A percentile compares a stretch with the other conserved stretches of the same genome.
Conservation (phyloP, 768 basidiomycete species). For the Fomitopsis pulvina region DNA sequence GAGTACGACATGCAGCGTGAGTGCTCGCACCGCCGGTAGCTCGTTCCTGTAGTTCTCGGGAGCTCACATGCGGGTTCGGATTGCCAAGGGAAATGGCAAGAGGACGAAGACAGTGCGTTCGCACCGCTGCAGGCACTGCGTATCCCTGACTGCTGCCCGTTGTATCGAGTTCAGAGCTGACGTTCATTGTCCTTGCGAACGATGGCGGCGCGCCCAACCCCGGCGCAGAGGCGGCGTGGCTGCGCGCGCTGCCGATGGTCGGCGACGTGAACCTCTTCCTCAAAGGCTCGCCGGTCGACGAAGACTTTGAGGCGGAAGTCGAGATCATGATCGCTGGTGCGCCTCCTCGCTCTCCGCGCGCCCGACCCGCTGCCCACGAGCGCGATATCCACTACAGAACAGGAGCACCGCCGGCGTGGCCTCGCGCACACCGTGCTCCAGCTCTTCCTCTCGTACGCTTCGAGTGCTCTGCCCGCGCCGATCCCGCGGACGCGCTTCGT, state of each 20-base stretch:
- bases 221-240: neutral
- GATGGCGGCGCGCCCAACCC: conserved; percentile 2
- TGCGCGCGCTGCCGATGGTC: conserved; percentile 56
- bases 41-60: neutral
- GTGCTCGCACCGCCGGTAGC: conserved; percentile 7
- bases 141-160: neutral
- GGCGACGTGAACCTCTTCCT: conserved; percentile 93
- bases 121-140: neutral
- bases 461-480: conserved; percentile 18
- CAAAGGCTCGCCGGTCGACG: conserved; percentile 37
- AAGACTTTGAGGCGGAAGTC: conserved; percentile 64
- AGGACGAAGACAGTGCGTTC: conserved; percentile 71
- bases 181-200: conserved; percentile 79
- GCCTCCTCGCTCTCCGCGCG: neutral
- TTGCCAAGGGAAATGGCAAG: conserved; percentile 75
- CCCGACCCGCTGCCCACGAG: neutral
- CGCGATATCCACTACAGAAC: conserved; percentile 51
- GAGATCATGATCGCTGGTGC: conserved; percentile 92
- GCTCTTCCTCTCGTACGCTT: conserved; percentile 58
- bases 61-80: neutral
- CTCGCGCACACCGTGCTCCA: conserved; percentile 55
- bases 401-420: conserved; percentile 61
- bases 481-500: conserved; percentile 48
- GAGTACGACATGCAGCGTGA: conserved; percentile 88
- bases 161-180: conserved; percentile 48